Percentiles rank a stretch among this genome's conserved stretches.
phyloP scores from a whole-genome alignment of 2,329 filamentous ascomycete species.

The Drechslerella dactyloides region DNA sequence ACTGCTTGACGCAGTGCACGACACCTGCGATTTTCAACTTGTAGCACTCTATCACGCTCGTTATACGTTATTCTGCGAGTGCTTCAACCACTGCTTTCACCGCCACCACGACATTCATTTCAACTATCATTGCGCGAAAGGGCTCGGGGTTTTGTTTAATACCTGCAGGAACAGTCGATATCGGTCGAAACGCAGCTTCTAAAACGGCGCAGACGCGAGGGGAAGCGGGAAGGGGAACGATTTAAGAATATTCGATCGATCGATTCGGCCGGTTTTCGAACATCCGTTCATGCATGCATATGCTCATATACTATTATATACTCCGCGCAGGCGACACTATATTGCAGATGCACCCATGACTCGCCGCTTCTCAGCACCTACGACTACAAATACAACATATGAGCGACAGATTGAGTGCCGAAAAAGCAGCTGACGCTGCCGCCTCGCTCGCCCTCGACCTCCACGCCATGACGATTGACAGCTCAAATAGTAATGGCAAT shows the following conservation, averaged over 20 bases:
- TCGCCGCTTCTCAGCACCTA: conserved; percentile 15
- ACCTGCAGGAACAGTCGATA: conserved; percentile 30
- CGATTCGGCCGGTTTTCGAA: conserved; percentile 4
- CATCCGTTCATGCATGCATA: background rate
- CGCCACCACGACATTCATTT: conserved; percentile 37
- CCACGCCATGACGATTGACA: background rate
- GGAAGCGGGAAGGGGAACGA: conserved; percentile 2
- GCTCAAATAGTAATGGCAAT: background rate
- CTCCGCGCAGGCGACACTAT: conserved; percentile 7
- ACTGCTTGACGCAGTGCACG: conserved; percentile 49
- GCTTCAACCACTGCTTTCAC: too few species aligned
- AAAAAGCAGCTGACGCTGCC: conserved; percentile 29
- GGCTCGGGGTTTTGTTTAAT: conserved; percentile 25
- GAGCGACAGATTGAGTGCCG: conserved; percentile 26
- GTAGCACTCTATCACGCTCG: conserved; percentile 50
- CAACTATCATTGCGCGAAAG: background rate
- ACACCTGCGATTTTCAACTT: conserved; percentile 36
- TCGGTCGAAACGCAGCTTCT: conserved; percentile 10
- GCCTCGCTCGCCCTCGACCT: conserved; percentile 1
- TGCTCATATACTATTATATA: conserved; percentile 18
- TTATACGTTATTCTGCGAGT: conserved; percentile 8
- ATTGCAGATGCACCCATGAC: conserved; percentile 24
- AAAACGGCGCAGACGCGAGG: conserved; percentile 11
- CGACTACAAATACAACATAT: conserved; percentile 25
- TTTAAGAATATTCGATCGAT: background rate